Conservation (phyloP, 148 eudicot genomes). For the Spergularia marina region DNA sequence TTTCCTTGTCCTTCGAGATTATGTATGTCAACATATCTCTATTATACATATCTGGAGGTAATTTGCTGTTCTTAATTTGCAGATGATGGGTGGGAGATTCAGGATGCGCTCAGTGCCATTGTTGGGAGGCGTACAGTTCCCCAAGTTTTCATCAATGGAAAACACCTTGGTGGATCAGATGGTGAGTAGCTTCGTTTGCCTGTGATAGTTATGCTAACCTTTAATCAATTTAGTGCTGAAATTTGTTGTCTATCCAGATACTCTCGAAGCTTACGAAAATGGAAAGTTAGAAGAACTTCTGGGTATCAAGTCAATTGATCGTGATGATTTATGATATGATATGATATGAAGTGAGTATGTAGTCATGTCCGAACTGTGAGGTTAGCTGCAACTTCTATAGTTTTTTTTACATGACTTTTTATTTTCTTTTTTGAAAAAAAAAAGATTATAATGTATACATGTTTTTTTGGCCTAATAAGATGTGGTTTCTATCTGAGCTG, state of each 20-base stretch:
- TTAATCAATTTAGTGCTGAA: background rate
- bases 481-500: background rate
- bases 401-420: too few species aligned
- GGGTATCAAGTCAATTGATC: slow-evolving; percentile 43
- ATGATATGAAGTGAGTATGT: background rate
- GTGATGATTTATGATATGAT: slow-evolving; percentile 32
- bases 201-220: background rate
- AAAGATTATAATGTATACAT: too few species aligned
- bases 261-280: slow-evolving; percentile 60
- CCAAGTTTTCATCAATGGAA: slow-evolving; percentile 89
- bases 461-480: background rate
- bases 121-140: slow-evolving; percentile 93
- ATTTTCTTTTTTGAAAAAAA: too few species aligned
- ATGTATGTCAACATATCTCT: background rate
- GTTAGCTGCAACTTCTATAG: slow-evolving; percentile 4
- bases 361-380: background rate
- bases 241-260: slow-evolving; percentile 41
- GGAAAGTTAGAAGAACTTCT: slow-evolving; percentile 74
- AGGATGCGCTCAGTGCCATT: slow-evolving; percentile 65
- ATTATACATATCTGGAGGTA: background rate
- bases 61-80: slow-evolving; percentile 15
- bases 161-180: slow-evolving; percentile 97
- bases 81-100: slow-evolving; percentile 83
- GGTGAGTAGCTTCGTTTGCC: slow-evolving; percentile 41
- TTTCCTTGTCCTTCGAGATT: background rate